phyloP scores from a whole-genome alignment of 169 alveolate species.

The Eimeria maxima region DNA sequence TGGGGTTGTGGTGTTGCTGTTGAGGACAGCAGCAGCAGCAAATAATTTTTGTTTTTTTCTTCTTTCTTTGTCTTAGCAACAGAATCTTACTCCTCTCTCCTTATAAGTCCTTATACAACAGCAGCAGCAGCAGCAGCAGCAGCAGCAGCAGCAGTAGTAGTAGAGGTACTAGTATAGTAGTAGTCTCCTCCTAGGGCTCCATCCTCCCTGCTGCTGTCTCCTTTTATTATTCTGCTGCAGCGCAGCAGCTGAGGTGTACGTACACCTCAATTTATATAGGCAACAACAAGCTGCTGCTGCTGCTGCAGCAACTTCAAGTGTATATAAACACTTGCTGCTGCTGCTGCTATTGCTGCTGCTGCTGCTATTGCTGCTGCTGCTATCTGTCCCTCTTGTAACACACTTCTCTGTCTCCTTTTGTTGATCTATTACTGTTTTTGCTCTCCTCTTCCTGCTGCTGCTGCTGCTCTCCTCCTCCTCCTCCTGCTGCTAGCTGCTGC shows the following conservation, averaged over 20 bases:
- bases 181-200: not conserved
- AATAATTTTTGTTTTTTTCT: too few relatives aligned
- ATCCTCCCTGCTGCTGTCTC: not conserved
- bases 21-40: too few relatives aligned
- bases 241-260: not conserved
- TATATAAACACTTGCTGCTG: not conserved
- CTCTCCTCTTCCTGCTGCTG: too few relatives aligned
- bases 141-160: not conserved
- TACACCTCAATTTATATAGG: not conserved
- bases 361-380: constrained; percentile 42
- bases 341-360: constrained; percentile 15
- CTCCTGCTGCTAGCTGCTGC: too few relatives aligned
- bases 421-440: too few relatives aligned
- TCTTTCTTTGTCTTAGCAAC: too few relatives aligned
- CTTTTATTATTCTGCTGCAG: not conserved
- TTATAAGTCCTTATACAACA: not conserved
- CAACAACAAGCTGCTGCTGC: not conserved
- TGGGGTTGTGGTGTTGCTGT: too few relatives aligned
- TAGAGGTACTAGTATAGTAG: too few relatives aligned
- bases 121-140: too few relatives aligned
- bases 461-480: too few relatives aligned
- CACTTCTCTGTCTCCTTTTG: not conserved
- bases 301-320: not conserved
- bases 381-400: too few relatives aligned
- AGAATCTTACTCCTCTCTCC: too few relatives aligned